Base-by-base conservation (phyloP, 179 eudicot genomes). In the Drosera spatulata region DNA sequence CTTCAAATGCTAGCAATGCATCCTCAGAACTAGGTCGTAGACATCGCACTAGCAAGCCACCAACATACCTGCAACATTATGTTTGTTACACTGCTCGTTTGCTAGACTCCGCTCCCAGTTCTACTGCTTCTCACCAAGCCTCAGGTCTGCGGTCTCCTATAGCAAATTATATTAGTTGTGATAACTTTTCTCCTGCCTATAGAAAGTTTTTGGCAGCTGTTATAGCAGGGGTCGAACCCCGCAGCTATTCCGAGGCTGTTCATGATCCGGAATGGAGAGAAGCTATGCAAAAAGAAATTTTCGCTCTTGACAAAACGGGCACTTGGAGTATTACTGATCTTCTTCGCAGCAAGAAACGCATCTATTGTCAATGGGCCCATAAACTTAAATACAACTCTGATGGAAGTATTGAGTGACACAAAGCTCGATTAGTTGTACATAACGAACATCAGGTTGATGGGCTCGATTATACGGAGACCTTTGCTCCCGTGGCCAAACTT, bases 301-400 rank as follows among this genome's bases (percentile, higher is more conserved):
- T 8, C 0, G 44, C 59, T 0, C 13, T 56, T 3, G 5, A 56
- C 4, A 10, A n/a, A 2, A 56, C 11, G 2, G 44, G 44, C 11
- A 56, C 59, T 8, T 56, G 59, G 59, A 56, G 14, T 7, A 10
- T 56, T 2, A 4, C 5, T 5, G 44, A 39, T 2, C 22, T 39
- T 6, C 59, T 7, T 56, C 0, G 0, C 1, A 0, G 59, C 9
- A 56, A 56, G n/a, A 10, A 39, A 8, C 12, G 42, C 0, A 39
- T 56, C 39, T 13, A 43, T 6, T 56, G 44, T 5, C 54, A 63
- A 9, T 63, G 67, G 53, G 41, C 55, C 1, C 55, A 40, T n/a
- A 55, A 45, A 4, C 6, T 55, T 2, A 55, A 63, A 22, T 55
- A 41, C 7, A 7, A 45, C 2, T 48, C 67, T 0, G 7, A 63